These are phyloP conservation scores for Lactarius vividus DNA, from an alignment of 768 basidiomycete genomes.

Conservation along the genomic window DNA sequence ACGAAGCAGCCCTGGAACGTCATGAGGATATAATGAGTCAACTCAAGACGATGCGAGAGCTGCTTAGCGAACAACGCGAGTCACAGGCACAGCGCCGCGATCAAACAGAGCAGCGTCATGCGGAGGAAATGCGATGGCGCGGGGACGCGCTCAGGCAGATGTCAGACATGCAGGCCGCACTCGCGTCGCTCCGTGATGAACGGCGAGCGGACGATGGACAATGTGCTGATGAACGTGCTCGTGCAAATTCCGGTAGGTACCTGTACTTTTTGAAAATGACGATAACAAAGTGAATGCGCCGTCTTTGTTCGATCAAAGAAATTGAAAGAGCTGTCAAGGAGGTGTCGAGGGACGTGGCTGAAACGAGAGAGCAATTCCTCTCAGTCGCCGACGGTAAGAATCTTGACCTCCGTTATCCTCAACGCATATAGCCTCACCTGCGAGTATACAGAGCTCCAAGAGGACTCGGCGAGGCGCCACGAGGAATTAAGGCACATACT, in stretches of 20 bases:
- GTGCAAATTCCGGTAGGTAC: slow-evolving; percentile 16
- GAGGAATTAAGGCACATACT: slow-evolving; percentile 24
- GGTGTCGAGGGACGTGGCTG: slow-evolving; percentile 1
- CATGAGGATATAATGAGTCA: slow-evolving; percentile 24
- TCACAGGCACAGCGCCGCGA: slow-evolving; percentile 12
- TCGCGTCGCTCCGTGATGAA: slow-evolving; percentile 15
- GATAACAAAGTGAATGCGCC: neutral
- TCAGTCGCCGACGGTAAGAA: slow-evolving; percentile 18
- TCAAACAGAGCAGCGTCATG: slow-evolving; percentile 12
- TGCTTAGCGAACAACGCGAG: slow-evolving; percentile 5
- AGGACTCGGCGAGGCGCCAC: slow-evolving; percentile 24
- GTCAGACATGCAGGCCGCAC: slow-evolving; percentile 15
- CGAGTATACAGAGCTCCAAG: slow-evolving; percentile 20
- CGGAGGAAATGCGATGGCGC: slow-evolving; percentile 11
- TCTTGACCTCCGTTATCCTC: neutral
- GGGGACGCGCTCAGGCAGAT: slow-evolving; percentile 11
- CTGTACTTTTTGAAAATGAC: neutral
- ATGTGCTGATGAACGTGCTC: slow-evolving; percentile 8
- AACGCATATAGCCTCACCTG: neutral
- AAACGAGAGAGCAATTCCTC: slow-evolving; percentile 14
- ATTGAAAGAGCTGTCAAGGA: slow-evolving; percentile 8
- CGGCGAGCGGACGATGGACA: slow-evolving; percentile 12
- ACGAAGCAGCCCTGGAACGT: slow-evolving; percentile 7
- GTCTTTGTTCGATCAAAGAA: neutral
- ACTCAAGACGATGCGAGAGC: slow-evolving; percentile 13